Evolutionary conservation across 164 flowering plant genomes (phyloP).

Genomic region (Vitis riparia): DNA sequence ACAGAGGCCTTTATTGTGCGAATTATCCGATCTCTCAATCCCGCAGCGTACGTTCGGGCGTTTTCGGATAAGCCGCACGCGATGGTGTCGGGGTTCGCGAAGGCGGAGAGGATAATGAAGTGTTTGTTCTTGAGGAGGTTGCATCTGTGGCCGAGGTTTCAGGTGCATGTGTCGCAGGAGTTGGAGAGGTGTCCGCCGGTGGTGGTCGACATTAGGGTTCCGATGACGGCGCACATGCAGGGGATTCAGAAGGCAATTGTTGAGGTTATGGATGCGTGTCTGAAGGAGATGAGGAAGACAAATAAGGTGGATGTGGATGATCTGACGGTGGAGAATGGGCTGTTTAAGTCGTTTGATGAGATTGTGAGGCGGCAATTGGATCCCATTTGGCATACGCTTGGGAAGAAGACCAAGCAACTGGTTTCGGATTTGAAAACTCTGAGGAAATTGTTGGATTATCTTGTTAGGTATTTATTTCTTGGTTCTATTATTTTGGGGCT

Average conservation of each 20-base stretch:
- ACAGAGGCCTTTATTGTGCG: constrained; percentile 89
- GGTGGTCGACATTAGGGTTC: constrained; percentile 82
- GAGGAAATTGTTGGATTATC: constrained; percentile 93
- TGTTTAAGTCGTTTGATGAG: constrained; percentile 98
- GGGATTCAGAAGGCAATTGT: constrained; percentile 88
- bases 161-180: constrained; percentile 84
- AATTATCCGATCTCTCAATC: constrained; percentile 49
- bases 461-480: constrained; percentile 58
- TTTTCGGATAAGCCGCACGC: constrained; percentile 76
- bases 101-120: constrained; percentile 80
- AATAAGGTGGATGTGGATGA: constrained; percentile 99
- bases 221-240: constrained; percentile 62
- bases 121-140: constrained; percentile 56
- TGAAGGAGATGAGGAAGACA: constrained; percentile 96
- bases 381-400: constrained; percentile 96
- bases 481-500: background rate
- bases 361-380: constrained; percentile 89
- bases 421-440: constrained; percentile 92
- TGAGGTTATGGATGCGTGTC: constrained; percentile 93
- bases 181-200: constrained; percentile 80
- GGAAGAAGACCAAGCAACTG: constrained; percentile 93
- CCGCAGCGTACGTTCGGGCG: constrained; percentile 52
- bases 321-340: constrained; percentile 89
- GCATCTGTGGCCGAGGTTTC: constrained; percentile 96
- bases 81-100: constrained; percentile 85